Evolutionary conservation across 176 grass and related monocot species (phyloP).

Genomic region (Oryza meyeriana): DNA sequence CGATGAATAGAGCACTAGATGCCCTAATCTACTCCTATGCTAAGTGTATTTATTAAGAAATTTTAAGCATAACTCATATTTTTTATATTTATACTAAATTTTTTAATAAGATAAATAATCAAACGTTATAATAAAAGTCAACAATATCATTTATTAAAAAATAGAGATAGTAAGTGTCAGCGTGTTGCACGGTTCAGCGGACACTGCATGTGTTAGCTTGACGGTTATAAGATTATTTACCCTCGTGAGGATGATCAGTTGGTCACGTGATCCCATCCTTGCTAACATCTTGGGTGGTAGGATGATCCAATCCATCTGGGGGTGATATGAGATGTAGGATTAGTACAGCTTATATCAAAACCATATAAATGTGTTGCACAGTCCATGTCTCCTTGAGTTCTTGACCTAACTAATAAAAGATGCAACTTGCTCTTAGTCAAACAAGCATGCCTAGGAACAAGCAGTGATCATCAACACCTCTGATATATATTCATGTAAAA

Average conservation of each 20-base stretch:
- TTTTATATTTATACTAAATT: too few species aligned
- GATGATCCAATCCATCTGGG: not conserved
- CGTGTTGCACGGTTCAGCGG: not conserved
- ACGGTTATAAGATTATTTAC: not conserved
- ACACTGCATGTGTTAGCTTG: not conserved
- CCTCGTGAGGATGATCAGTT: not conserved
- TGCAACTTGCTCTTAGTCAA: not conserved
- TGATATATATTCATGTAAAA: too few species aligned
- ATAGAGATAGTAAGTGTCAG: not conserved
- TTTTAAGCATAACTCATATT: too few species aligned
- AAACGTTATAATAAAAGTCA: too few species aligned
- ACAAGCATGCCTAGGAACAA: not conserved
- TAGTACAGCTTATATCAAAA: not conserved
- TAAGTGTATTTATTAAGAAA: too few species aligned
- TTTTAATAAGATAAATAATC: too few species aligned
- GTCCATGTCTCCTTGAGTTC: slow-evolving; percentile 14
- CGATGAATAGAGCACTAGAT: too few species aligned
- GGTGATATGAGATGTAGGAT: not conserved
- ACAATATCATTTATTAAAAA: too few species aligned
- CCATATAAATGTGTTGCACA: not conserved
- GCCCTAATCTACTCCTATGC: too few species aligned
- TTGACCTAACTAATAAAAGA: slow-evolving; percentile 19
- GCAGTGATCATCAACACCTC: not conserved
- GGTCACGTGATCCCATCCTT: not conserved
- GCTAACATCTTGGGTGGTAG: not conserved